Conservation (phyloP, 78 protist genomes). For the Guillardia theta region DNA sequence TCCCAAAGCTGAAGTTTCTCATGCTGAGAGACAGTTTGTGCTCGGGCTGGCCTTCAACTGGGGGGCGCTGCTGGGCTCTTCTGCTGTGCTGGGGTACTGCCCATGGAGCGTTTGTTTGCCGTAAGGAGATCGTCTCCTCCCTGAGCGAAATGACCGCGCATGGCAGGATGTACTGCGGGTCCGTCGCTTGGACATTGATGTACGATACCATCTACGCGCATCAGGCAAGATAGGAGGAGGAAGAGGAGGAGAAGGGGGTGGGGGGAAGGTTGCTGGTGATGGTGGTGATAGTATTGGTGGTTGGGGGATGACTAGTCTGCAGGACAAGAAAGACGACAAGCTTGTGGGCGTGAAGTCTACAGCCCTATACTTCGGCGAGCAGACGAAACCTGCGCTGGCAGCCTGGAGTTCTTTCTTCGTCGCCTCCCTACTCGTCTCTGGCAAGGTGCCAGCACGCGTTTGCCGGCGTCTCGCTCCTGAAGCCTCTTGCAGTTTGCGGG, state of each 20-base stretch:
- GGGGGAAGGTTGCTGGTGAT: no score
- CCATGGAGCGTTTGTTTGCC: slow-evolving; percentile 58
- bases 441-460: no score
- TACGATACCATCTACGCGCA: slow-evolving; percentile 93
- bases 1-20: no score
- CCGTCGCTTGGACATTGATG: slow-evolving; percentile 82
- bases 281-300: no score
- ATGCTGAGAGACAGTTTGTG: no score
- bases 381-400: background rate
- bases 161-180: slow-evolving; percentile 62
- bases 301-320: no score
- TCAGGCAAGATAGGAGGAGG: slow-evolving; percentile 38
- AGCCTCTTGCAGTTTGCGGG: background rate
- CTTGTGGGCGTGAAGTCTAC: slow-evolving; percentile 84
- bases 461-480: slow-evolving; percentile 45
- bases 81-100: slow-evolving; percentile 66
- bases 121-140: background rate
- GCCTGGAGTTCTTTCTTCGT: background rate
- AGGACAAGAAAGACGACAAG: slow-evolving; percentile 84
- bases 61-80: slow-evolving; percentile 66
- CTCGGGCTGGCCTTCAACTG: slow-evolving; percentile 90
- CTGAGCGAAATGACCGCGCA: background rate
- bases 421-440: slow-evolving; percentile 47
- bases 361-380: slow-evolving; percentile 62
- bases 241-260: no score